Evolutionary conservation across 1,139 yeast species (phyloP).

Genomic region (Pichia sp.): DNA sequence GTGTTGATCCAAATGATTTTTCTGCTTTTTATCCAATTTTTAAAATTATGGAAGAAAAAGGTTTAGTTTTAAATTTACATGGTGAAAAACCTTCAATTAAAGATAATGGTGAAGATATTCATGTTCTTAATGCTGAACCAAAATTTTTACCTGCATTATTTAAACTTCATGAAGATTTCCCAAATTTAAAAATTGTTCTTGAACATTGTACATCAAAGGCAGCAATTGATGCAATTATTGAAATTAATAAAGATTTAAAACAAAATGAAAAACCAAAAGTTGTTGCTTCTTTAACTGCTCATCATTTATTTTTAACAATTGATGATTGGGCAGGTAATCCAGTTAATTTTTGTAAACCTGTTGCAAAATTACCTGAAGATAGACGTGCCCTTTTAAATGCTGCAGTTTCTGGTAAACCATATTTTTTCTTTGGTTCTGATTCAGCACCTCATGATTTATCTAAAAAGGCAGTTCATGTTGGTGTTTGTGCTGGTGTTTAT

Average conservation of each 20-base stretch:
- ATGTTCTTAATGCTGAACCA: constrained; percentile 90
- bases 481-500: constrained; percentile 96
- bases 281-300: constrained; percentile 94
- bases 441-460: constrained; percentile 93
- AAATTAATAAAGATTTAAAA: constrained; percentile 51
- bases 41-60: constrained; percentile 74
- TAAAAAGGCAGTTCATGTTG: constrained; percentile 66
- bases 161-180: constrained; percentile 76
- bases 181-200: constrained; percentile 74
- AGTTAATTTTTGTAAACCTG: constrained; percentile 93
- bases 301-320: constrained; percentile 79
- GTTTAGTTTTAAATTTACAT: constrained; percentile 77
- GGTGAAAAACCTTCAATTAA: constrained; percentile 82
- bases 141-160: constrained; percentile 84
- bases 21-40: constrained; percentile 82
- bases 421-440: constrained; percentile 94
- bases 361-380: constrained; percentile 87
- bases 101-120: constrained; percentile 43
- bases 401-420: constrained; percentile 87
- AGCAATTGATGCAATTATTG: constrained; percentile 71
- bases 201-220: constrained; percentile 94
- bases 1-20: constrained; percentile 90
- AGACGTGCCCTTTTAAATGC: constrained; percentile 74
- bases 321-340: constrained; percentile 98
- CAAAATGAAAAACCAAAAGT: constrained; percentile 48